These are phyloP conservation scores for Pelargonium australe DNA, from an alignment of 441 rosid species.

Conservation along the genomic window DNA sequence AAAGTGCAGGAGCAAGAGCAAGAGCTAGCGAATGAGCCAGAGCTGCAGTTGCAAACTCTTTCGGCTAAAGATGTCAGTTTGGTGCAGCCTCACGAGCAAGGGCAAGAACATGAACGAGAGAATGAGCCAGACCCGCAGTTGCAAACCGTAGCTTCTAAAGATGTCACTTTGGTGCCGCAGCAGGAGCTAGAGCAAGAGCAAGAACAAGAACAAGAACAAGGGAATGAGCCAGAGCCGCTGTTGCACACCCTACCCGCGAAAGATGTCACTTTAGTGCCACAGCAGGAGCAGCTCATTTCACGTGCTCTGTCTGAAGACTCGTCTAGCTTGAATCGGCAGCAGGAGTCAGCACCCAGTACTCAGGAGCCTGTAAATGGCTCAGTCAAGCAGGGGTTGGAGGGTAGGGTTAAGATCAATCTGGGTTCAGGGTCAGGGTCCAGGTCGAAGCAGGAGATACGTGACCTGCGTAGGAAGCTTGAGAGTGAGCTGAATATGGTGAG, in stretches of 20 bases:
- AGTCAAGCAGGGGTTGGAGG: conserved; percentile 35
- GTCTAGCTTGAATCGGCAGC: conserved; percentile 31
- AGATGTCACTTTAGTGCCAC: conserved; percentile 19
- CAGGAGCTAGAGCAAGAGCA: background rate
- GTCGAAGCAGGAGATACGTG: conserved; percentile 54
- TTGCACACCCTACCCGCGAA: conserved; percentile 28
- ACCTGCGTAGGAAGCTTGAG: conserved; percentile 67
- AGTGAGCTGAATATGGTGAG: conserved; percentile 67
- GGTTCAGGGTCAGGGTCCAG: conserved; percentile 19
- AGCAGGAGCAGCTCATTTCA: conserved; percentile 27
- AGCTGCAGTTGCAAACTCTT: too few species aligned
- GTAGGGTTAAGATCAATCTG: conserved; percentile 48
- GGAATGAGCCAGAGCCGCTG: conserved; percentile 13
- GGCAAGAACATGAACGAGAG: too few species aligned
- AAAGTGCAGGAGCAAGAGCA: too few species aligned
- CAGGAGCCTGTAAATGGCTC: conserved; percentile 39
- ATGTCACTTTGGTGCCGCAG: background rate
- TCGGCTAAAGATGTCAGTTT: too few species aligned
- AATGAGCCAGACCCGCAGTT: too few species aligned
- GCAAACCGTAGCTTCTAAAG: too few species aligned
- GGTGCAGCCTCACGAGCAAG: too few species aligned
- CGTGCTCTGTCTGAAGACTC: conserved; percentile 37
- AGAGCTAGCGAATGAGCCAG: too few species aligned
- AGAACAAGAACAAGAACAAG: background rate
- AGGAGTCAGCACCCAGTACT: conserved; percentile 12